A percentile compares a stretch with the other conserved stretches of the same genome.
Conservation (phyloP, 2,329 filamentous ascomycete genomes). For the Cryphonectria radicalis region DNA sequence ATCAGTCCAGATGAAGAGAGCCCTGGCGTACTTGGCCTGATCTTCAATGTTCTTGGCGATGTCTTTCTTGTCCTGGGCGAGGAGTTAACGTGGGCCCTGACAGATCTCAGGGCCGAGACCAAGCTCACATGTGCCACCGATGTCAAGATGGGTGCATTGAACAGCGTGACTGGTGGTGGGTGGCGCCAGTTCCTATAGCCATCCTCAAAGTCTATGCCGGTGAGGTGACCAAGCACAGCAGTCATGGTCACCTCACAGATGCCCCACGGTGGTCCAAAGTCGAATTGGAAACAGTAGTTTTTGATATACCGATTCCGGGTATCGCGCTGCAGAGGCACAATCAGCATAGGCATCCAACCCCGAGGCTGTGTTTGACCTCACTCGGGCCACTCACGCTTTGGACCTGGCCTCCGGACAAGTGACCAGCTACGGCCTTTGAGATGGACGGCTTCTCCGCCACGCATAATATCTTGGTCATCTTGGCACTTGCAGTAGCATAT, state of each 20-base stretch:
- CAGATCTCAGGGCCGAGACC: background rate
- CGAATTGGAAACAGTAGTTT: constrained; percentile 91
- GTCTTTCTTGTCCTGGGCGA: constrained; percentile 69
- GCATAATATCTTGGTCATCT: constrained; percentile 58
- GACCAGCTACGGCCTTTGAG: constrained; percentile 88
- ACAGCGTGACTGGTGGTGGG: constrained; percentile 78
- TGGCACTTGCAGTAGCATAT: constrained; percentile 31
- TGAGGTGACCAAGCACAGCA: constrained; percentile 87
- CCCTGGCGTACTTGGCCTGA: constrained; percentile 73
- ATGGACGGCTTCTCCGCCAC: constrained; percentile 82
- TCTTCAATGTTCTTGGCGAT: constrained; percentile 85
- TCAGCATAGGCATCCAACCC: background rate
- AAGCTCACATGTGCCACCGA: constrained; percentile 66
- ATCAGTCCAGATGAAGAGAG: constrained; percentile 97
- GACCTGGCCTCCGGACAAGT: constrained; percentile 78
- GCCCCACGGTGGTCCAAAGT: constrained; percentile 82
- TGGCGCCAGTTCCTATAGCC: constrained; percentile 80
- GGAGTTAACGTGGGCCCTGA: constrained; percentile 27
- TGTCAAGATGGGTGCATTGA: constrained; percentile 76
- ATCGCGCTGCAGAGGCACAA: constrained; percentile 56
- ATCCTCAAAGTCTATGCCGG: constrained; percentile 73
- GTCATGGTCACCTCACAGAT: constrained; percentile 90
- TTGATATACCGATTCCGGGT: constrained; percentile 81
- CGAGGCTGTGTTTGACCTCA: background rate
- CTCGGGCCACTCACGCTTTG: constrained; percentile 63